A percentile compares a stretch with the other conserved stretches of the same genome.
These are phyloP conservation scores for Mortierella sp. DNA, from an alignment of 371 early-diverging fungal genomes.

Conservation along the genomic window DNA sequence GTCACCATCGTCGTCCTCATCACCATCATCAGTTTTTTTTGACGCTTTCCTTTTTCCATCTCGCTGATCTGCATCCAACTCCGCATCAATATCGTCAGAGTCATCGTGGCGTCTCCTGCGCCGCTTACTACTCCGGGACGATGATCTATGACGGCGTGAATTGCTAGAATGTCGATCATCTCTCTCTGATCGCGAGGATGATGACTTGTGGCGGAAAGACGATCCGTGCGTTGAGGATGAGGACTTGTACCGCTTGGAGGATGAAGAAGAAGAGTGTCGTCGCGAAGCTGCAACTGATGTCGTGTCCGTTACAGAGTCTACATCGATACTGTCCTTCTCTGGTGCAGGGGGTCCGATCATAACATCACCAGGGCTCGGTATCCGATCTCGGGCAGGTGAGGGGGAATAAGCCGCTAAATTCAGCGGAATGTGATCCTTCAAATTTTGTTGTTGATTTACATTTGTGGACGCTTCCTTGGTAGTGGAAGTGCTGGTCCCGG, in stretches of 20 bases:
- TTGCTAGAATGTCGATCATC: conserved; percentile 1
- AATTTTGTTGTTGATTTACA: too few species aligned
- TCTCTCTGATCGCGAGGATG: conserved; percentile 19
- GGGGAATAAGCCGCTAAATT: too few species aligned
- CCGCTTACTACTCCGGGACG: conserved; percentile 10
- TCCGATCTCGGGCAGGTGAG: not conserved
- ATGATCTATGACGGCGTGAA: conserved; percentile 5
- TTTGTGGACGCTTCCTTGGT: not conserved
- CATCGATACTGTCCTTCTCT: not conserved
- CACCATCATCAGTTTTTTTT: not conserved
- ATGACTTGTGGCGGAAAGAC: conserved; percentile 15
- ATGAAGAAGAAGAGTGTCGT: not conserved
- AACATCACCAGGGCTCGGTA: conserved; percentile 3
- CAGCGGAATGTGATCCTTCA: not conserved
- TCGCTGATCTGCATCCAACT: not conserved
- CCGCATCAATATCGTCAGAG: not conserved
- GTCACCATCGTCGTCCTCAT: conserved; percentile 3
- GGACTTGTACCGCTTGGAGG: conserved; percentile 15
- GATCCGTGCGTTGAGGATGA: conserved; percentile 2
- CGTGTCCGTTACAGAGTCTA: not conserved
- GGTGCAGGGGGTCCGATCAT: conserved; percentile 6
- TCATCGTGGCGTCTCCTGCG: conserved; percentile 1
- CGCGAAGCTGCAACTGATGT: not conserved
- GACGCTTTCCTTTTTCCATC: not conserved
- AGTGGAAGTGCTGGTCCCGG: not conserved